A percentile compares a stretch with the other conserved stretches of the same genome.
phyloP scores from a whole-genome alignment of 495 filamentous ascomycete species.

The Daldinia bambusicola region DNA sequence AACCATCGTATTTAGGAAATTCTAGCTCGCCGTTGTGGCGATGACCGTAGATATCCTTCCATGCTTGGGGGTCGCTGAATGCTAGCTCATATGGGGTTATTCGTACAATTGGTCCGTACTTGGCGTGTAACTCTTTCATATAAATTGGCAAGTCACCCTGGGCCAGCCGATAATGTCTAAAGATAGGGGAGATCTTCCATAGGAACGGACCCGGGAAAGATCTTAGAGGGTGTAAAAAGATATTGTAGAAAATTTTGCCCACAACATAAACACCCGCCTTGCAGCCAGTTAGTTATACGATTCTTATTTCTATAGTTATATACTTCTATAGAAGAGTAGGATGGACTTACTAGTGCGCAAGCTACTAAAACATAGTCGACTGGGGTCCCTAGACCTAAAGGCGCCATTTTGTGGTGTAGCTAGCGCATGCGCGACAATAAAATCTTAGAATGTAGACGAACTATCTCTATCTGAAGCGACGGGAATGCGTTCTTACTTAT shows the following conservation, averaged over 20 bases:
- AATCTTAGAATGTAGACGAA: background rate
- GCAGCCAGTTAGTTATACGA: conserved; percentile 4
- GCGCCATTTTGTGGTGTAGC: conserved; percentile 26
- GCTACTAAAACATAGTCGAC: conserved; percentile 28
- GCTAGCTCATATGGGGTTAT: conserved; percentile 59
- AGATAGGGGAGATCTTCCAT: conserved; percentile 43
- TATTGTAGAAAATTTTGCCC: conserved; percentile 47
- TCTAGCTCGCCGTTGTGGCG: conserved; percentile 40
- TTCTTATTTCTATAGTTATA: background rate
- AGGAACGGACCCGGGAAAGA: conserved; percentile 56
- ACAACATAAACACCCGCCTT: conserved; percentile 24
- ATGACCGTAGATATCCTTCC: conserved; percentile 60
- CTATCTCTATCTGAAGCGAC: background rate
- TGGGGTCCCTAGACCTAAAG: conserved; percentile 23
- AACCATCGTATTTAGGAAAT: conserved; percentile 42
- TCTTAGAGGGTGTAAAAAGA: conserved; percentile 56
- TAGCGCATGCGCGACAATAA: background rate
- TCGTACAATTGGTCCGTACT: conserved; percentile 61
- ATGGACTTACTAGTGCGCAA: conserved; percentile 30
- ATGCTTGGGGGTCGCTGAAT: conserved; percentile 56
- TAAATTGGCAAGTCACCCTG: conserved; percentile 46
- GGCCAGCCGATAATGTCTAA: conserved; percentile 19
- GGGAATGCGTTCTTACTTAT: conserved; percentile 21
- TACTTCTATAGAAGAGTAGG: background rate
- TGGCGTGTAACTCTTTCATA: conserved; percentile 52